Evolutionary conservation across 306 rosid genomes (phyloP), one percentile per base, ranked within the genome.

Genomic region (Fragaria vesca): DNA sequence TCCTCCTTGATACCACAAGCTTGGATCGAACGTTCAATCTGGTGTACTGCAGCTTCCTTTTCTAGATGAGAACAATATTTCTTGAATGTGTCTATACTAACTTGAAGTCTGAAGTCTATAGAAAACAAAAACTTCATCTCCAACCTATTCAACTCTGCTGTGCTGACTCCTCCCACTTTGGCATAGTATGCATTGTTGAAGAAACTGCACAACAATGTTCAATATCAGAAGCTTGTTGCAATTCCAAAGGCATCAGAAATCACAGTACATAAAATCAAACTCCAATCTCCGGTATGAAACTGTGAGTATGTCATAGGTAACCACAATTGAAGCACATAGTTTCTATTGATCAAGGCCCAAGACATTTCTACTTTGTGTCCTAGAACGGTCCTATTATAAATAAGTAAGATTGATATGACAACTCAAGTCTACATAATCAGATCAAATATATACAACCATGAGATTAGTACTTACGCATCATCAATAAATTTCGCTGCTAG

Each of bases 181-280:
- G 99, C 99, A 77, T 93, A 95, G 86, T 95, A 95, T 15, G 98
- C 98, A 79, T 93, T 95, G 87, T 93, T 91, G 81, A 86, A 95
- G 88, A 93, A 91, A 74, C 99, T 95, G 91, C 86, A 85, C 75
- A 81, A 84, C 81, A 74, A 79, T 20, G 58, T 45, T 67, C 30
- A 30, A 12, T 20, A 12, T 75, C 52, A 81, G 48, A 73, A 66
- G 15, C 70, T 70, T 40, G 40, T 28, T 48, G 73, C 21, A 5
- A 76, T 69, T 17, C 40, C 54, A 61, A 69, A 48, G 4, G 5
- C 17, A 34, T 8, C 13, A 6, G 43, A 17, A 16, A 21, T 5
- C 66, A 61, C 66, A 61, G 8, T 16, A 63, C 20, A 32, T 5
- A 32, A 13, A 36, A 66, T 36, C 48, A 66, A 30, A 66, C 71